These are phyloP conservation scores for Lyophyllum shimeji DNA, from an alignment of 768 basidiomycete species.

Conservation along the genomic window DNA sequence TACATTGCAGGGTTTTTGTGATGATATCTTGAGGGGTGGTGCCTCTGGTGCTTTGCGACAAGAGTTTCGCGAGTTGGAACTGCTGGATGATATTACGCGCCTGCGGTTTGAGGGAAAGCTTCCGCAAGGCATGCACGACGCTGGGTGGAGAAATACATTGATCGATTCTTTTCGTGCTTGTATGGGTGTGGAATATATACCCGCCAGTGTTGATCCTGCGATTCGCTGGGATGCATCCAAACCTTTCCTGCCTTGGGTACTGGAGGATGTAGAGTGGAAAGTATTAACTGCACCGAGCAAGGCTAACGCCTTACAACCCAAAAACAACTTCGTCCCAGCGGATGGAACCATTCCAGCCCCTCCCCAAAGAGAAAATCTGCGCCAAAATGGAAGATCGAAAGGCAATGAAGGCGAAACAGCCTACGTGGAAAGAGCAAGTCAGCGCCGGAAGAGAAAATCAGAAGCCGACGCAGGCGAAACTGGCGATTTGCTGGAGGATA, in stretches of 20 bases:
- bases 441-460: no score
- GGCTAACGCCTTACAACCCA: background rate
- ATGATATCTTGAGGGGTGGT: constrained; percentile 24
- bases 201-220: constrained; percentile 13
- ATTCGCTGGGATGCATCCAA: constrained; percentile 19
- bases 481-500: background rate
- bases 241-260: constrained; percentile 6
- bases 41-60: constrained; percentile 27
- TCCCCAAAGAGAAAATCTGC: no score
- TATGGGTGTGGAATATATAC: constrained; percentile 23
- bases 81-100: constrained; percentile 33
- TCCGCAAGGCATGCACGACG: constrained; percentile 10
- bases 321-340: constrained; percentile 1
- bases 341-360: no score
- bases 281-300: background rate
- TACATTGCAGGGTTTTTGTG: constrained; percentile 24
- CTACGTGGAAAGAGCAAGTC: background rate
- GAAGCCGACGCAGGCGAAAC: background rate
- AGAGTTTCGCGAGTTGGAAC: constrained; percentile 32
- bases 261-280: background rate
- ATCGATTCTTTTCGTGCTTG: constrained; percentile 17
- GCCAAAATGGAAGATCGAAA: no score
- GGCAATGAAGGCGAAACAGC: background rate
- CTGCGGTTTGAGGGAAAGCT: constrained; percentile 21
- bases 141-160: constrained; percentile 18